Evolutionary conservation across 768 basidiomycete genomes (phyloP).

Genomic region (Boletus rex-veris): DNA sequence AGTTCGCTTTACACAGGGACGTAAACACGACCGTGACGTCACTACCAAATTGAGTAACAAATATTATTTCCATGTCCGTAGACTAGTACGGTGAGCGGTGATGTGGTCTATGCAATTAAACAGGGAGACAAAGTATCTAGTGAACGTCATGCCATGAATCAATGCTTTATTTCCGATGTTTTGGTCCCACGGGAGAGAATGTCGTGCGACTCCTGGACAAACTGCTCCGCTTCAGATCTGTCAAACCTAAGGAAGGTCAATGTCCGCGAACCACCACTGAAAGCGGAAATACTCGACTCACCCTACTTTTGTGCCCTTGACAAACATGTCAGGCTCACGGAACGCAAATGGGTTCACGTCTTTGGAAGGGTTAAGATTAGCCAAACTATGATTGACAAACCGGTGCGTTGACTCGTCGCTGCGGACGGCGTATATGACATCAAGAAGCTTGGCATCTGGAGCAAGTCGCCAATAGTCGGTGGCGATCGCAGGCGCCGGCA

Average conservation of each 20-base stretch:
- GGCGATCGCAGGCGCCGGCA: conserved; percentile 81
- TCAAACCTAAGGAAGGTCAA: conserved; percentile 50
- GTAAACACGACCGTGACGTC: conserved; percentile 22
- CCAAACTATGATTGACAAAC: conserved; percentile 95
- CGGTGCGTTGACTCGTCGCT: conserved; percentile 92
- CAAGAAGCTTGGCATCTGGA: conserved; percentile 71
- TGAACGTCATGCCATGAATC: conserved; percentile 11
- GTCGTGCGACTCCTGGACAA: conserved; percentile 58
- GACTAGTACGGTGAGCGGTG: conserved; percentile 18
- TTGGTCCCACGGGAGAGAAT: conserved; percentile 38
- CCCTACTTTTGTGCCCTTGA: conserved; percentile 75
- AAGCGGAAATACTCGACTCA: conserved; percentile 36
- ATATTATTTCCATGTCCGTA: too few relatives aligned
- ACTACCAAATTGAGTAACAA: neutral
- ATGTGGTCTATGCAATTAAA: conserved; percentile 15
- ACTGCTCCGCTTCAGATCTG: conserved; percentile 61
- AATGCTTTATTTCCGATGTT: conserved; percentile 26
- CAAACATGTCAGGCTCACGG: conserved; percentile 81
- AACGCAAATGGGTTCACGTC: conserved; percentile 92
- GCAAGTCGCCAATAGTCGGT: conserved; percentile 92
- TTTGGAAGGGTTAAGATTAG: conserved; percentile 69
- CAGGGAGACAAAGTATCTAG: neutral
- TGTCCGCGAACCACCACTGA: conserved; percentile 10
- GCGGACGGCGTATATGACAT: conserved; percentile 88
- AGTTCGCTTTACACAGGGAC: neutral